Base-by-base conservation (phyloP, 169 alveolate species). In the Hepatocystis sp. region DNA sequence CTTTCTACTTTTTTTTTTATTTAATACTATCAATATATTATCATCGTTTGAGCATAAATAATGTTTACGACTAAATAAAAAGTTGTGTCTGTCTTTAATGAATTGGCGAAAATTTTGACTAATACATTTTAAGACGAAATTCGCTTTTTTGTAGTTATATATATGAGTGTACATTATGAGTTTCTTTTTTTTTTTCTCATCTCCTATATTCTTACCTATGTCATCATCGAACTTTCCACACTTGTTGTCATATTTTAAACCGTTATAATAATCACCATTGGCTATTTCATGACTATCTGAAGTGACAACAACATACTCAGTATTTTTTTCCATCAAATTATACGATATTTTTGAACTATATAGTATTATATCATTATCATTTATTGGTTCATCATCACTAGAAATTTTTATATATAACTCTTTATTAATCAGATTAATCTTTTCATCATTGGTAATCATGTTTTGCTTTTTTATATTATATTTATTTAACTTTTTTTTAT, bases 11-110 rank as follows among this genome's bases (percentile, higher is more conserved):
- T 42, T 58, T n/a, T 47, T 58, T 10, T 67, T 67, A 21, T 39
- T 30, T 39, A 53, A 13, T 36, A 76, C 53, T 34, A 76, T 51
- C 21, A 40, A 76, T 13, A 76, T 76, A n/a, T 15, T n/a, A 13
- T 76, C 17, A 13, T 58, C 71, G 44, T 76, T 76, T 44, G 88
- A 76, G 30, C 11, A 51, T 11, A 76, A 17, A 5, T 51, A 51
- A n/a, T 42, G 23, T 10, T 32, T 52, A 13, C 19, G 2, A 15
- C 32, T 30, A 76, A 76, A 76, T 8, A n/a, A 58, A 76, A 52
- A 56, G 17, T 58, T 60, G 51, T 76, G 76, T 32, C 88, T 76
- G 7, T 58, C 66, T 76, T 76, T 76, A 49, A 76, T 76, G 39
- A 76, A 76, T 4, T 76, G 0, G 56, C 88, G 39, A 51, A 76